A percentile compares a stretch with the other conserved stretches of the same genome.
These are phyloP conservation scores for Pyrenula aspistea DNA, from an alignment of 495 filamentous ascomycete genomes.

Conservation along the genomic window DNA sequence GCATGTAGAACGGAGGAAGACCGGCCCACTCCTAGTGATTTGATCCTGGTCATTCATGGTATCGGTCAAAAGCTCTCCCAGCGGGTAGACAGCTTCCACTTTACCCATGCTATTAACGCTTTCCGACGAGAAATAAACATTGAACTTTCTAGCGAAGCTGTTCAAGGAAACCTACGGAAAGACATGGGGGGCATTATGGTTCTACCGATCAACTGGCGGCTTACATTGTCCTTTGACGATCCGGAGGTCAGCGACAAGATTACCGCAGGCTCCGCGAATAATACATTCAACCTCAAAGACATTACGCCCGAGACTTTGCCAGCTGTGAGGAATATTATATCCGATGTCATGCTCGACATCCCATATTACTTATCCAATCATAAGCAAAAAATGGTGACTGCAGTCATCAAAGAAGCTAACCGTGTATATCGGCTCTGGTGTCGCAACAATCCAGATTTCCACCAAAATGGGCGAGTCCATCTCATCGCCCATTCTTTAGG, in stretches of 20 bases:
- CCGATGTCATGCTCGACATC: constrained; percentile 94
- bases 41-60: constrained; percentile 84
- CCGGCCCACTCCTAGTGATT: constrained; percentile 65
- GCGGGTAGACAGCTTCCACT: constrained; percentile 89
- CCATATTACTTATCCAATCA: constrained; percentile 95
- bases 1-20: constrained; percentile 46
- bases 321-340: constrained; percentile 78
- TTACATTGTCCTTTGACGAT: constrained; percentile 73
- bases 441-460: constrained; percentile 77
- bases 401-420: constrained; percentile 85
- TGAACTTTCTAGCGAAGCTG: constrained; percentile 60
- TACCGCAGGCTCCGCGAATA: constrained; percentile 35
- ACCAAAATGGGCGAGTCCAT: constrained; percentile 72
- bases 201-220: constrained; percentile 81
- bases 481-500: constrained; percentile 88
- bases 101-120: constrained; percentile 86
- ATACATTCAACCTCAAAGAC: constrained; percentile 68
- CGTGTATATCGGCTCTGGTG: constrained; percentile 90
- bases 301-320: constrained; percentile 89
- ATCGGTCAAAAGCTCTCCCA: constrained; percentile 97
- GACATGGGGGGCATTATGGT: constrained; percentile 64
- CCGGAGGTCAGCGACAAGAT: constrained; percentile 38
- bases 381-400: constrained; percentile 85
- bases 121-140: constrained; percentile 74
- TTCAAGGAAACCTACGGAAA: constrained; percentile 61